These are phyloP conservation scores for Aureobasidium leucospermi DNA, from an alignment of 2,329 filamentous ascomycete genomes.

Conservation along the genomic window DNA sequence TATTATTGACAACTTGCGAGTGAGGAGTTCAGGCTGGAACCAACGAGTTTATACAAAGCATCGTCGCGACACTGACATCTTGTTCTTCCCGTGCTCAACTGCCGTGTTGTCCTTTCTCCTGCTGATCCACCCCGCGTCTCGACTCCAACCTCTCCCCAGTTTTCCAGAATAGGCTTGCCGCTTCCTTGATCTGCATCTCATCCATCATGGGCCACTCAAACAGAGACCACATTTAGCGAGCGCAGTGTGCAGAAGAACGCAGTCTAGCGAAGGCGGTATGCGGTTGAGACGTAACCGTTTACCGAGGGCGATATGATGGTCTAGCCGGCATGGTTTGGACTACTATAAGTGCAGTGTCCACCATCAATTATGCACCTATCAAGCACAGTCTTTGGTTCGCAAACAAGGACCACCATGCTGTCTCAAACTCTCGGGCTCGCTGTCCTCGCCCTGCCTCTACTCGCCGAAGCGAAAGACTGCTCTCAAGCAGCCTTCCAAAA, in stretches of 20 bases:
- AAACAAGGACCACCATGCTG: background rate
- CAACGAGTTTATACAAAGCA: no score
- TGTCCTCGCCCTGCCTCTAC: background rate
- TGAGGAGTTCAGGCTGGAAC: no score
- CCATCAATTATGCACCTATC: background rate
- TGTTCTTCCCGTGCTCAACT: background rate
- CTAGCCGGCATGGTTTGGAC: background rate
- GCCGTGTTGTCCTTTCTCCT: background rate
- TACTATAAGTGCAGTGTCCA: background rate
- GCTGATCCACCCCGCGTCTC: background rate
- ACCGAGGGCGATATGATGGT: background rate
- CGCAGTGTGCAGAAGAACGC: background rate
- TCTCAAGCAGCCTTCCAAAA: conserved; percentile 27
- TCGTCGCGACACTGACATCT: background rate
- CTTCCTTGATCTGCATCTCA: background rate
- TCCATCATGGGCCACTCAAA: background rate
- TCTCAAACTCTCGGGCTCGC: background rate
- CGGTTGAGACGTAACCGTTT: background rate
- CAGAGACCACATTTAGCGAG: background rate
- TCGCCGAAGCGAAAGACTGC: conserved; percentile 22
- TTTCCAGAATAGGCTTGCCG: background rate
- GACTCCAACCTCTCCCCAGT: background rate
- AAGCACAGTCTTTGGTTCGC: background rate
- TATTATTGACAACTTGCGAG: no score
- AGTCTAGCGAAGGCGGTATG: background rate